Base-by-base conservation (phyloP, 495 filamentous ascomycete species). In the Hypoxylon subgilvum region DNA sequence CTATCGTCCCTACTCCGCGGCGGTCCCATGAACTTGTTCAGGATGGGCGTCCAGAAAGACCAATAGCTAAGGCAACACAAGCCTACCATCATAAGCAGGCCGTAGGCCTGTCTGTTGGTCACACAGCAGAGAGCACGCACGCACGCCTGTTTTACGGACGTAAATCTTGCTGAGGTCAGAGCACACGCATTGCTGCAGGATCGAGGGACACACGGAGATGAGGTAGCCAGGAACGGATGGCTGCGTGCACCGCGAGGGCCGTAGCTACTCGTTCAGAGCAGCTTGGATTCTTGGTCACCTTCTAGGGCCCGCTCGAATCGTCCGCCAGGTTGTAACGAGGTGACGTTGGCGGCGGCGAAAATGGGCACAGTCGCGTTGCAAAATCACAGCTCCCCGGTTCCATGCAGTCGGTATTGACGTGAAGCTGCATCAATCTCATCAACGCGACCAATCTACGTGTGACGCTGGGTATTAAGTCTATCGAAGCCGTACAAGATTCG, bases 131-230 rank as follows among this genome's bases (percentile, higher is more conserved):
- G n/a, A 6, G 27, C 44, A 54, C 38, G 55, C 52, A 63, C 51
- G 39, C 13, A 38, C 18, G 23, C 45, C 48, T 58, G 52, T 61
- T 65, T 70, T 70, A 70, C 67, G 65, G 65, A 42, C 67, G 67
- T 70, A 70, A 70, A 55, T 54, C 38, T 53, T 38, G 44, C 43
- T 46, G 43, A 61, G 51, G 55, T 60, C 53, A 66, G 63, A 62
- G 68, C 49, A 67, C 60, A 61, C 68, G 66, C 66, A 60, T 64
- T 46, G 57, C 61, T 71, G 66, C 66, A 71, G 68, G 68, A 71
- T 69, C 66, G 68, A 69, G 57, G 57, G 53, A 62, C 59, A 69
- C 54, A 67, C 68, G 62, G 66, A 71, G 68, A 71, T 71, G 66
- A 71, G 63, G 68, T 65, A 64, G 52, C 60, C 51, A 49, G 56